Evolutionary conservation across 1,284 basidiomycete genomes (phyloP).

Genomic region (Chiua sp.): DNA sequence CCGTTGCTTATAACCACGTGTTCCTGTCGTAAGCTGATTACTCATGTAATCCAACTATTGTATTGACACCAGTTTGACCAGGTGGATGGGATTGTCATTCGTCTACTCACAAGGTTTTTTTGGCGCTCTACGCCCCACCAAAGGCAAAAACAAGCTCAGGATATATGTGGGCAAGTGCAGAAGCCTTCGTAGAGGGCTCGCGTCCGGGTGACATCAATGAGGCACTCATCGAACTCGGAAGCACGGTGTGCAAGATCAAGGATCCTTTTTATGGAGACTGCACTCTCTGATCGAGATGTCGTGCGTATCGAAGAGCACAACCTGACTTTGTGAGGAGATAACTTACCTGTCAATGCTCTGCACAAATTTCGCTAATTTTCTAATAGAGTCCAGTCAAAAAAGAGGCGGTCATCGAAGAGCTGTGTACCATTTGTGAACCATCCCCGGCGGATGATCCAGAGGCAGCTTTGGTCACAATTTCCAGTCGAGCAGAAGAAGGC

Average conservation of each 20-base stretch:
- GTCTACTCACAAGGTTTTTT: conserved; percentile 79
- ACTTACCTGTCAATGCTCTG: not conserved
- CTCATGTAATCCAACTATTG: not conserved
- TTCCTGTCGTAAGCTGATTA: conserved; percentile 71
- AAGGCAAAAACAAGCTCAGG: conserved; percentile 79
- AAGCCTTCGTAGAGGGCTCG: conserved; percentile 62
- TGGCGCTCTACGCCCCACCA: conserved; percentile 83
- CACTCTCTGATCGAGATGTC: conserved; percentile 72
- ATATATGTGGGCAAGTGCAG: conserved; percentile 82
- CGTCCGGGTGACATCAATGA: conserved; percentile 88
- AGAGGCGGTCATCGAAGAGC: conserved; percentile 71
- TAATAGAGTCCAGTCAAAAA: conserved; percentile 13
- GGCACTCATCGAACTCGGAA: conserved; percentile 87
- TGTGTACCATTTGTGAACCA: conserved; percentile 76
- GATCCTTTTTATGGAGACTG: conserved; percentile 78
- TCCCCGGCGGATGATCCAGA: conserved; percentile 44
- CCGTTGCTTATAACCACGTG: conserved; percentile 88
- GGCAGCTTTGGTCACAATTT: conserved; percentile 61
- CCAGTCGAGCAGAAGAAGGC: conserved; percentile 81
- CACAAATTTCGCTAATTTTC: not conserved
- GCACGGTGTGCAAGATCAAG: conserved; percentile 88
- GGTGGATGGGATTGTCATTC: conserved; percentile 93
- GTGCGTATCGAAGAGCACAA: conserved; percentile 53
- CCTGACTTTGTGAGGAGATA: conserved; percentile 6
- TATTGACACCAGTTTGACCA: conserved; percentile 34